Evolutionary conservation across 2,329 filamentous ascomycete genomes (phyloP), one percentile per base, ranked within the genome.

Genomic region (Dothideomycetidae sp.): DNA sequence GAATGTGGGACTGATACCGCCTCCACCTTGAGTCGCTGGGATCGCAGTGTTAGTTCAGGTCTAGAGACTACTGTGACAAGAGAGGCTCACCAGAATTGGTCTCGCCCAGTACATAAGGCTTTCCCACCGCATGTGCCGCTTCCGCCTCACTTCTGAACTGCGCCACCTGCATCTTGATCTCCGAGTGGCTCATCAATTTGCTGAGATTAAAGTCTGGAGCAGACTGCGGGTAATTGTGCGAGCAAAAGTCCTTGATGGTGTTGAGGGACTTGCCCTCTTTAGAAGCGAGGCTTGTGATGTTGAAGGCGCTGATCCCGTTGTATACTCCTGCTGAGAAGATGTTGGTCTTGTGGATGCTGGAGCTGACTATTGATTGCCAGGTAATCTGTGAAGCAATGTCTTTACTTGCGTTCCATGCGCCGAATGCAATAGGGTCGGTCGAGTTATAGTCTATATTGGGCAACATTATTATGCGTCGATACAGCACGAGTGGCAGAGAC

Each of bases 201-300:
- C 28, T 31, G 16, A 45, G 39, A 28, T 45, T 30, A 18, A 44
- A 38, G n/a, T 40, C 41, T 3, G 42, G 46, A 2, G 47, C 37
- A 0, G 52, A 56, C 44, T 61, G 57, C 0, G 65, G 66, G 41
- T 69, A 68, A 45, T 67, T 67, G 52, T 68, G 66, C 31, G 38
- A 40, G 23, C 29, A 36, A 29, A 37, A 40, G n/a, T 36, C 33
- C 31, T 39, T 37, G 15, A 46, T 37, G 41, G 31, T 26, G 32
- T 34, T 14, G 29, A 38, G 35, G 36, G 44, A 17, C 42, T 34
- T 36, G 12, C 33, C 13, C 39, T 42, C 26, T 36, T 38, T 33
- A 13, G 44, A 39, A 10, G 40, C 41, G 10, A 46, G 32, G 3
- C 42, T 41, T 38, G 33, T 39, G 2, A 21, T 28, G 15, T 41